phyloP scores from a whole-genome alignment of 352 stramenopile species.

The Phytophthora macrochlamydospora region DNA sequence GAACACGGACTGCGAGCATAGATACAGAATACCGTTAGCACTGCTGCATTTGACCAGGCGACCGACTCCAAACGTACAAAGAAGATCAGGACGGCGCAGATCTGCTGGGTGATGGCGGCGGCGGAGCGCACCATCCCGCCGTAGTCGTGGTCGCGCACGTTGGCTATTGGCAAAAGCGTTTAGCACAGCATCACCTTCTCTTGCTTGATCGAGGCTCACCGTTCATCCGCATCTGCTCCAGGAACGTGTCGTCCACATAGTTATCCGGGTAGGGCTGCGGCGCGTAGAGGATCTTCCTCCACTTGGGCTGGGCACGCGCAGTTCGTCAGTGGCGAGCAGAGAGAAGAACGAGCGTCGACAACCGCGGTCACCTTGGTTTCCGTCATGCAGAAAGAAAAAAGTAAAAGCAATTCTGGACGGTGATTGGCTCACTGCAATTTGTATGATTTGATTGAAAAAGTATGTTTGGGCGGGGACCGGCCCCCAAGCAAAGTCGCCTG shows the following conservation, averaged over 20 bases:
- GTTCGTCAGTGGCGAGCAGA: not conserved
- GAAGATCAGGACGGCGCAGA: constrained; percentile 89
- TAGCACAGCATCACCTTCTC: not conserved
- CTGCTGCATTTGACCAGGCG: constrained; percentile 1
- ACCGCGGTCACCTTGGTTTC: no score
- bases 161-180: constrained; percentile 38
- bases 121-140: constrained; percentile 85
- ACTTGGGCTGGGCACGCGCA: constrained; percentile 36
- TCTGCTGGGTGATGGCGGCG: constrained; percentile 89
- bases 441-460: no score
- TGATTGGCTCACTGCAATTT: no score
- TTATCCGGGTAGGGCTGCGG: constrained; percentile 90
- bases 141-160: constrained; percentile 85
- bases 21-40: not conserved
- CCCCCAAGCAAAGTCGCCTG: constrained; percentile 39
- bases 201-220: constrained; percentile 35
- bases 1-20: constrained; percentile 64
- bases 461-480: constrained; percentile 46
- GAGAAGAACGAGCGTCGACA: no score
- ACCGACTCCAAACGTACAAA: constrained; percentile 53
- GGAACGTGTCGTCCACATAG: constrained; percentile 89
- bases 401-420: no score
- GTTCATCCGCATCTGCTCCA: constrained; percentile 92
- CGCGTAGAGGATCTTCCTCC: constrained; percentile 90
- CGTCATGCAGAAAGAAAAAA: no score